Evolutionary conservation across 1,284 basidiomycete species (phyloP).

Genomic region (Ceraceosorus bombacis): DNA sequence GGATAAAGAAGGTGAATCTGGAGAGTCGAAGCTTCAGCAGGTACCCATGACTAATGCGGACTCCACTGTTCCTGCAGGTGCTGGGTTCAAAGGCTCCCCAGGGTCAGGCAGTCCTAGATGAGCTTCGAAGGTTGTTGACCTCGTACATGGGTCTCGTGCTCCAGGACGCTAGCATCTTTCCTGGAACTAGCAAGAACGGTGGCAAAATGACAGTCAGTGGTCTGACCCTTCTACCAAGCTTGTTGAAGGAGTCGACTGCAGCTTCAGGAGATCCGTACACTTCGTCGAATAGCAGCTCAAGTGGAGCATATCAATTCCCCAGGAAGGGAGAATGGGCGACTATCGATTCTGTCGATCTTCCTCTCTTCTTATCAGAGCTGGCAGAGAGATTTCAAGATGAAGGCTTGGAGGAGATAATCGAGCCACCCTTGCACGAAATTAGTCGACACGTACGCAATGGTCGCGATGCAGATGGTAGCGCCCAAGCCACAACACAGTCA

Average conservation of each 20-base stretch:
- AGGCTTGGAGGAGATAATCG: constrained; percentile 51
- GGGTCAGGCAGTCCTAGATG: constrained; percentile 15
- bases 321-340: constrained; percentile 23
- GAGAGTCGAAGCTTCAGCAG: neutral
- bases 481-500: neutral
- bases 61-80: neutral
- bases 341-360: constrained; percentile 48
- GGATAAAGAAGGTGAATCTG: constrained; percentile 15
- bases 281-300: constrained; percentile 20
- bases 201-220: constrained; percentile 51
- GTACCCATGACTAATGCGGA: neutral
- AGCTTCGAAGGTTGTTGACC: constrained; percentile 58
- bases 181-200: constrained; percentile 46
- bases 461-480: constrained; percentile 10
- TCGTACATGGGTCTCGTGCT: constrained; percentile 83
- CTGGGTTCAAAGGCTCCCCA: neutral
- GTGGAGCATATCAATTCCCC: neutral
- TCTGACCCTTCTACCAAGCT: constrained; percentile 55
- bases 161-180: constrained; percentile 86
- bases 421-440: constrained; percentile 45
- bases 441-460: constrained; percentile 35
- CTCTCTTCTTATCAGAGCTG: constrained; percentile 53
- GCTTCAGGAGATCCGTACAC: constrained; percentile 49
- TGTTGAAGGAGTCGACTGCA: constrained; percentile 15
- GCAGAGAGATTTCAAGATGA: constrained; percentile 49